Percentiles rank a stretch among this genome's conserved stretches.
Conservation (phyloP, 1,139 yeast genomes). For the Geotrichum australiense region DNA sequence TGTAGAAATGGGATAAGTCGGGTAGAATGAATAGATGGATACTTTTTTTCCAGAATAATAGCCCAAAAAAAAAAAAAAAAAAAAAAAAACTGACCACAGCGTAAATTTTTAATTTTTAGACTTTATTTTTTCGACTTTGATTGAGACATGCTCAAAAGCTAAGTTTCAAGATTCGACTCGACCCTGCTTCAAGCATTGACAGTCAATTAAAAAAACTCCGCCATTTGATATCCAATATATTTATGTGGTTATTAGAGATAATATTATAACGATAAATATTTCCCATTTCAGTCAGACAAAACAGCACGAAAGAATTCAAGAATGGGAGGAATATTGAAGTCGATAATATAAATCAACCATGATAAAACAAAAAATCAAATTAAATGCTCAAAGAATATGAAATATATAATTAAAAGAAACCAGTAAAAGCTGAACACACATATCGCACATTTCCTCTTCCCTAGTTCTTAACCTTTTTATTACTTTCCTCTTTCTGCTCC, state of each 20-base stretch:
- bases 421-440: neutral
- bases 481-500: conserved; percentile 8
- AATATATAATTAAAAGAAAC: conserved; percentile 2
- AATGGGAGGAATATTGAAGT: neutral
- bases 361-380: conserved; percentile 5
- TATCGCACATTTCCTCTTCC: neutral
- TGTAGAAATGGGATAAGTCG: neutral
- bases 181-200: no score
- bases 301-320: neutral
- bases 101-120: no score
- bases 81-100: no score
- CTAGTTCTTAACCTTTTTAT: neutral
- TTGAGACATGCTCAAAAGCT: no score
- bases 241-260: no score
- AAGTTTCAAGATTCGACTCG: no score
- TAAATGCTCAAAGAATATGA: neutral
- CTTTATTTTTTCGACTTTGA: no score
- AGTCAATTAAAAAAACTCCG: no score
- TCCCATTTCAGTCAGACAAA: no score
- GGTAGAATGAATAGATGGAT: neutral
- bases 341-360: neutral
- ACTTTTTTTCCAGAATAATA: conserved; percentile 2
- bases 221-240: no score
- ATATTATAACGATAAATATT: no score
- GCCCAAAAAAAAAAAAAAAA: neutral